Evolutionary conservation across 1,139 yeast species (phyloP).

Genomic region (Kodamaea sp.): DNA sequence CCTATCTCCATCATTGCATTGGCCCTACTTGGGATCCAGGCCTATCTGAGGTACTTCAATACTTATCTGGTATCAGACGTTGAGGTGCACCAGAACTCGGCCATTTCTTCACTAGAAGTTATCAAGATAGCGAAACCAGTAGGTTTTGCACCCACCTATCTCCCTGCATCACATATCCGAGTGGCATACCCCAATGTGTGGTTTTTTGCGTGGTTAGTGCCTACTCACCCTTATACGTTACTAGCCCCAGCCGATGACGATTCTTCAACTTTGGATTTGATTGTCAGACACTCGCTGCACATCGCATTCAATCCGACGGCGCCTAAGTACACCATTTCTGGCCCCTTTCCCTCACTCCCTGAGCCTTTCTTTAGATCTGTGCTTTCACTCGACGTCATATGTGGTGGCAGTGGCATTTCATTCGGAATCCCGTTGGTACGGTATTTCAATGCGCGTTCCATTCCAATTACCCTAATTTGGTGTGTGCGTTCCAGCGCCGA

Average conservation of each 20-base stretch:
- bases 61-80: slow-evolving; percentile 10
- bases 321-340: slow-evolving; percentile 22
- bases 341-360: slow-evolving; percentile 32
- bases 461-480: slow-evolving; percentile 46
- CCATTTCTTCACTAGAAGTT: slow-evolving; percentile 26
- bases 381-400: slow-evolving; percentile 57
- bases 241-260: slow-evolving; percentile 15
- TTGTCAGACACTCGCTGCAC: slow-evolving; percentile 17
- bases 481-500: slow-evolving; percentile 48
- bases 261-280: slow-evolving; percentile 24
- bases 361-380: slow-evolving; percentile 39
- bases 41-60: slow-evolving; percentile 23
- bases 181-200: slow-evolving; percentile 20
- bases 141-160: slow-evolving; percentile 25
- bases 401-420: slow-evolving; percentile 89
- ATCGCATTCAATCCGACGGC: slow-evolving; percentile 15
- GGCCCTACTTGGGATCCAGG: slow-evolving; percentile 25
- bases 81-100: slow-evolving; percentile 12
- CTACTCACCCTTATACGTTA: slow-evolving; percentile 46
- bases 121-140: slow-evolving; percentile 27
- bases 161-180: slow-evolving; percentile 42
- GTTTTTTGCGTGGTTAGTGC: slow-evolving; percentile 24
- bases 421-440: slow-evolving; percentile 63
- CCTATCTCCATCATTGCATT: slow-evolving; percentile 26
- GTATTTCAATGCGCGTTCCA: slow-evolving; percentile 25